Evolutionary conservation across 345 rosid species (phyloP).

Genomic region (Hypericum androsaemum): DNA sequence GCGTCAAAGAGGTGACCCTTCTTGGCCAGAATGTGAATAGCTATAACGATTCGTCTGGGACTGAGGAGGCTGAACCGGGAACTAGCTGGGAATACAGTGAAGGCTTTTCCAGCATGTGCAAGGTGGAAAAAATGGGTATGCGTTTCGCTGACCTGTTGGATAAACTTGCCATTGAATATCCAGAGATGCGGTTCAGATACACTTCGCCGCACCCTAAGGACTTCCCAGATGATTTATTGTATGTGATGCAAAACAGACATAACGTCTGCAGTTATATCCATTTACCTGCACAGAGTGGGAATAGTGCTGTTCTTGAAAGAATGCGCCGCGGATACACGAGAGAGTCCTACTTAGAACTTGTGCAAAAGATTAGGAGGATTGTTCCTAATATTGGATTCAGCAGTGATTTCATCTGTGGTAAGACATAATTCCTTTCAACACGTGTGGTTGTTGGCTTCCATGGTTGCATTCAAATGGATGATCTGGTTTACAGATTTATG

Average conservation of each 20-base stretch:
- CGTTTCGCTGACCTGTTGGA: conserved; percentile 89
- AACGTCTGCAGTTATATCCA: conserved; percentile 77
- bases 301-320: conserved; percentile 58
- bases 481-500: too few relatives aligned
- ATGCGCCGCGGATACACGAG: conserved; percentile 90
- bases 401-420: conserved; percentile 89
- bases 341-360: conserved; percentile 85
- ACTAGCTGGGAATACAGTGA: conserved; percentile 63
- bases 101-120: conserved; percentile 77
- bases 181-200: conserved; percentile 94
- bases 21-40: conserved; percentile 95
- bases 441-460: too few relatives aligned
- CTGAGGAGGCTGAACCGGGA: conserved; percentile 56
- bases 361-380: conserved; percentile 58
- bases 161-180: conserved; percentile 65
- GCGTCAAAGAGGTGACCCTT: conserved; percentile 88
- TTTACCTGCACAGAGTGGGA: conserved; percentile 92
- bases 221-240: conserved; percentile 70
- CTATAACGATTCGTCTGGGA: conserved; percentile 61
- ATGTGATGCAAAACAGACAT: conserved; percentile 67
- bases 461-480: too few relatives aligned
- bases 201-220: conserved; percentile 97
- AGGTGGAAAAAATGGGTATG: conserved; percentile 68
- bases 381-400: conserved; percentile 79
- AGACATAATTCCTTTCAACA: conserved; percentile 4